Percentiles rank a stretch among this genome's conserved stretches.
Evolutionary conservation across 225 moss, liverwort and hornwort species (phyloP).

Genomic region (Asterella californica): DNA sequence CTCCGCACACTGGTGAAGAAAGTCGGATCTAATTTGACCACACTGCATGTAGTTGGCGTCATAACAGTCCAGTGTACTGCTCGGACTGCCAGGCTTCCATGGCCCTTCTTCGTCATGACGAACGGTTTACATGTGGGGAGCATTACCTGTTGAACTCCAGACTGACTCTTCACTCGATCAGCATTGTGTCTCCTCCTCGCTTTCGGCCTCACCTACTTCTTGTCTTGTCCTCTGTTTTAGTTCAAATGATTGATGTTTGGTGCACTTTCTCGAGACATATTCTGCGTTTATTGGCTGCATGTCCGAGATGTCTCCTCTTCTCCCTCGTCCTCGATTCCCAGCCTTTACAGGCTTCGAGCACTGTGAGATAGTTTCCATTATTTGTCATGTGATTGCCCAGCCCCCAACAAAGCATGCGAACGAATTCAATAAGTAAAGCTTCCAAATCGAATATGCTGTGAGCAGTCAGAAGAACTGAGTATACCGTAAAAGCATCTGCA

Average conservation of each 20-base stretch:
- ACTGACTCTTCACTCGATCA: neutral
- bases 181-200: neutral
- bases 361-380: neutral
- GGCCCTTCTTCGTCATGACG: neutral
- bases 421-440: too few relatives aligned
- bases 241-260: conserved; percentile 3
- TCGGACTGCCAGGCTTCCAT: neutral
- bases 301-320: neutral
- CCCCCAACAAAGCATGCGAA: neutral
- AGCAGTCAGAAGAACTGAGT: neutral
- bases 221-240: neutral
- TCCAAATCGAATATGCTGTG: neutral
- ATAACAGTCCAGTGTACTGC: neutral
- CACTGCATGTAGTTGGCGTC: neutral
- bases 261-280: neutral
- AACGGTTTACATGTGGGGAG: conserved; percentile 1
- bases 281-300: conserved; percentile 8
- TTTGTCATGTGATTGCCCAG: neutral
- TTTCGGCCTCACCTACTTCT: neutral
- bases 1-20: neutral
- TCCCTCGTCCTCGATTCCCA: neutral
- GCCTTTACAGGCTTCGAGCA: neutral
- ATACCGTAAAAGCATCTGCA: neutral
- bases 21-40: neutral
- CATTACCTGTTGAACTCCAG: neutral